Evolutionary conservation across 176 grass and related monocot species (phyloP).

Genomic region (Aegilops sharonensis): DNA sequence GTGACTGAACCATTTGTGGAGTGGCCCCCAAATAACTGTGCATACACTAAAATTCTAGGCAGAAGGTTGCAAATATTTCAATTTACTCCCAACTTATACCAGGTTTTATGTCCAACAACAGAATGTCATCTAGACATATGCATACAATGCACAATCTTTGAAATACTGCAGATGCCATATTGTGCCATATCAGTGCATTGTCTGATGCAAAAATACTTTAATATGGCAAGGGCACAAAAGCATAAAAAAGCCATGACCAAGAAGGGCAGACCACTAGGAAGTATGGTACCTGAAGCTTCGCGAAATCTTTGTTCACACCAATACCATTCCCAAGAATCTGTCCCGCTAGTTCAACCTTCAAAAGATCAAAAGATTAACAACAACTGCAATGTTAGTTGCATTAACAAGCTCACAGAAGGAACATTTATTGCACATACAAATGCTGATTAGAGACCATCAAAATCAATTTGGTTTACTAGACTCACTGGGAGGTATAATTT

Average conservation of each 20-base stretch:
- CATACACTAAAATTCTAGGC: neutral
- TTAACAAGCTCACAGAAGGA: neutral
- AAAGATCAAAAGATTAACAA: slow-evolving; percentile 30
- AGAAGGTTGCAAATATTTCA: slow-evolving; percentile 3
- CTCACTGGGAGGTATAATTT: neutral
- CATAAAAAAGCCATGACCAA: neutral
- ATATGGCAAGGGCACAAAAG: neutral
- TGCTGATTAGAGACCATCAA: neutral
- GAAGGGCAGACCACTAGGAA: slow-evolving; percentile 10
- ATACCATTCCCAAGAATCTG: slow-evolving; percentile 55
- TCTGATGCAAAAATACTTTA: slow-evolving; percentile 25
- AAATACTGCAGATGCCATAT: neutral
- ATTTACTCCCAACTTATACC: neutral
- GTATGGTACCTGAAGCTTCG: slow-evolving; percentile 61
- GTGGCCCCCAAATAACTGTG: neutral
- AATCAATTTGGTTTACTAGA: slow-evolving; percentile 9
- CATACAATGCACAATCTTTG: neutral
- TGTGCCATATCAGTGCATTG: slow-evolving; percentile 7
- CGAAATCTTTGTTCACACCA: slow-evolving; percentile 53
- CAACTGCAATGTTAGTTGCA: slow-evolving; percentile 14
- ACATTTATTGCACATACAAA: neutral
- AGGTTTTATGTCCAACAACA: slow-evolving; percentile 18
- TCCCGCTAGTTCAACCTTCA: slow-evolving; percentile 71
- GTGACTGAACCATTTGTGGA: neutral
- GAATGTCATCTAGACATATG: neutral